Evolutionary conservation across 371 early-diverging fungal genomes (phyloP).

Genomic region (Syncephalastrum sp.): DNA sequence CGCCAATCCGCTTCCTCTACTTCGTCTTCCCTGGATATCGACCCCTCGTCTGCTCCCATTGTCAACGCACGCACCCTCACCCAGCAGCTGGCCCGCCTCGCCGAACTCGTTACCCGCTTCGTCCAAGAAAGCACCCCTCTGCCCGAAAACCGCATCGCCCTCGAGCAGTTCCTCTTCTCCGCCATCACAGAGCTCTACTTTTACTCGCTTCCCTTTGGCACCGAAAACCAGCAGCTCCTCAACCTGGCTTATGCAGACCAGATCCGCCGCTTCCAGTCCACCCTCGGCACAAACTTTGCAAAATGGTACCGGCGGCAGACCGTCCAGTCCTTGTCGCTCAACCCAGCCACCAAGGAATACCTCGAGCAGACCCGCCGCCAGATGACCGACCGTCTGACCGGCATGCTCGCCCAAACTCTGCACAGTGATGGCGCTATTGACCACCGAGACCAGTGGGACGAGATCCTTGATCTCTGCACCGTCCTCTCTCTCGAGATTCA

Average conservation of each 20-base stretch:
- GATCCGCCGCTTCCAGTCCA: constrained; percentile 45
- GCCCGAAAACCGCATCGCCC: constrained; percentile 7
- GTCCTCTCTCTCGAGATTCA: constrained; percentile 45
- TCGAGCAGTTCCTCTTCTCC: constrained; percentile 36
- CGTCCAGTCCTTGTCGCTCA: constrained; percentile 44
- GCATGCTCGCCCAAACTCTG: not conserved
- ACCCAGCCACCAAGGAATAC: constrained; percentile 48
- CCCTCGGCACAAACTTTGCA: constrained; percentile 46
- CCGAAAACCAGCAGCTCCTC: constrained; percentile 42
- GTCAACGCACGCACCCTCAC: constrained; percentile 38
- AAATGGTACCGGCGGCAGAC: constrained; percentile 54
- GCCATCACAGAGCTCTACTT: constrained; percentile 35
- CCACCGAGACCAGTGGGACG: constrained; percentile 31
- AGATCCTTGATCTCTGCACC: constrained; percentile 34
- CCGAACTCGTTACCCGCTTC: constrained; percentile 37
- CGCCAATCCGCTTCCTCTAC: not conserved
- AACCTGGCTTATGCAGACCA: constrained; percentile 51
- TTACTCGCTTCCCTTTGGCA: constrained; percentile 47
- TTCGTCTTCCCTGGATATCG: not conserved
- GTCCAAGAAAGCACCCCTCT: constrained; percentile 11
- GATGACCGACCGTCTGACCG: constrained; percentile 22
- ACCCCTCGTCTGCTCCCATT: not conserved
- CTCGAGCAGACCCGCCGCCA: constrained; percentile 31
- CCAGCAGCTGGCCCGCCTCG: constrained; percentile 33
- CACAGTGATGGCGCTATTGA: constrained; percentile 12